Conservation (phyloP, 306 rosid genomes). For the Trifolium subterraneum region DNA sequence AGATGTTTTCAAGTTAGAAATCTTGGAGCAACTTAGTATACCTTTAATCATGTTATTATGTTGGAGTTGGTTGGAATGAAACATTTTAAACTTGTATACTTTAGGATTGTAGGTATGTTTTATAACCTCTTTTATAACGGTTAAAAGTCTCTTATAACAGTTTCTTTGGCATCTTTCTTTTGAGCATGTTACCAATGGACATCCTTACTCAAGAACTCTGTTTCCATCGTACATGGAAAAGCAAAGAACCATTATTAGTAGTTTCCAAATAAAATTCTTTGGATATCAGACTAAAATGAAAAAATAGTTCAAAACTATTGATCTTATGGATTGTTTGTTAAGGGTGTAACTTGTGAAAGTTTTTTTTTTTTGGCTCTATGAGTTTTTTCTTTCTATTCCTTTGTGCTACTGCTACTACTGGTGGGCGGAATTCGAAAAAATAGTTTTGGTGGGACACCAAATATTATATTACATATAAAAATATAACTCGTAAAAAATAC, state of each 20-base stretch:
- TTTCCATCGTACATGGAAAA: not conserved
- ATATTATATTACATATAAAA: too few relatives aligned
- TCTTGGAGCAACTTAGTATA: not conserved
- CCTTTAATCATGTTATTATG: not conserved
- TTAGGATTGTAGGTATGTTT: too few relatives aligned
- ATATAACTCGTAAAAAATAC: too few relatives aligned
- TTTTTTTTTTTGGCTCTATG: too few relatives aligned
- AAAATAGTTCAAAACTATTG: not conserved
- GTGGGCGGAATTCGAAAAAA: too few relatives aligned
- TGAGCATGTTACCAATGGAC: not conserved
- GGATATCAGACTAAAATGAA: not conserved
- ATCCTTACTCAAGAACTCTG: not conserved
- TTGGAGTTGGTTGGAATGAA: not conserved
- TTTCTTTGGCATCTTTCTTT: not conserved
- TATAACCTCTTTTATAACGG: too few relatives aligned
- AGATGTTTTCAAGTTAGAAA: constrained; percentile 18
- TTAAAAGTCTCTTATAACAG: not conserved
- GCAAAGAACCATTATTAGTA: not conserved
- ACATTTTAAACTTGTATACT: too few relatives aligned
- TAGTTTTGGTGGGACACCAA: too few relatives aligned
- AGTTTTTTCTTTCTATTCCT: too few relatives aligned
- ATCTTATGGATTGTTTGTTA: not conserved
- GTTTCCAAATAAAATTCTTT: not conserved
- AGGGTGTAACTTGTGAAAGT: not conserved
- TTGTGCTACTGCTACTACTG: too few relatives aligned